Base-by-base conservation (phyloP, 495 filamentous ascomycete genomes). In the Penicillium pulvis region DNA sequence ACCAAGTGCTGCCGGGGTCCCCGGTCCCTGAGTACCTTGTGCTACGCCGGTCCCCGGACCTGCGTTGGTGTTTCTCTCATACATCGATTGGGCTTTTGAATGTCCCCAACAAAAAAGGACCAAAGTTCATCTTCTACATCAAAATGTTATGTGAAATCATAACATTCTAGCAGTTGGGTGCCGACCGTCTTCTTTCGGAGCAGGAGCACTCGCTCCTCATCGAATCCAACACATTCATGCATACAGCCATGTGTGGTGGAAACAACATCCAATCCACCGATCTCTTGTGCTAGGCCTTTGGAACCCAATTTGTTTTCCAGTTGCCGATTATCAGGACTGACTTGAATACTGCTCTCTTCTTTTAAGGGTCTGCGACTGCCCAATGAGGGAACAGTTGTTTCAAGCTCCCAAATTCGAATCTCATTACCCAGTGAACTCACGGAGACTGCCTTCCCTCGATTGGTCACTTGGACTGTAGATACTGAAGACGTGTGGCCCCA, bases 401-500 rank as follows among this genome's bases (percentile, higher is more conserved):
- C 94, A 7, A 98, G 82, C 61, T 97, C 93, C 94, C 94, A 98
- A 8, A 98, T 86, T 7, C 93, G 82, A 50, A 98, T 83, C 66
- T 98, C 94, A 56, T 92, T 86, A 11, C 93, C 94, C 14, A 83
- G 77, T 6, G 81, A 81, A 65, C 90, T 92, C 26, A 97, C 89
- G 17, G 91, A 96, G 0, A 98, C 89, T 0, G 94, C 94, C 69
- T 91, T 96, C 12, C 94, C 94, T 19, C 90, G 84, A 16, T 87
- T 84, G 20, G 90, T 93, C 44, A 98, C 90, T 58, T 97, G 87
- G 24, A 90, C 93, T 12, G 87, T 85, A 41, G 88, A 89, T 14
- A 98, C 90, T 1, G 91, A 90, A 1, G 93, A 96, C 0, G 94
- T 98, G 64, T 98, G 94, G 17, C 94, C 94, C 89, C 90, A 97